Conservation (phyloP, 1,139 yeast genomes). For the Candida sanyaensis region DNA sequence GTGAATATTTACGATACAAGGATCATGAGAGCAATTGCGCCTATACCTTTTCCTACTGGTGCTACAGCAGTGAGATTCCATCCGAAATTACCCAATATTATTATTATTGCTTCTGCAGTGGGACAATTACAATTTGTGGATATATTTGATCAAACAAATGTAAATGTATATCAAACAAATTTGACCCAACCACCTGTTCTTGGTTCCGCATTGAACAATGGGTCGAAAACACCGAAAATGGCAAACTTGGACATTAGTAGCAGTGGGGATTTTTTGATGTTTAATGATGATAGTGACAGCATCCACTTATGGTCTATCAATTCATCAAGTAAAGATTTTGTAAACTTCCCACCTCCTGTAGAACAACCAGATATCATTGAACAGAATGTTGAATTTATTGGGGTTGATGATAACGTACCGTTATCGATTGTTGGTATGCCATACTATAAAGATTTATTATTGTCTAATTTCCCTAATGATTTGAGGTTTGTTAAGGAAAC, state of each 20-base stretch:
- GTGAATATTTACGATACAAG: conserved; percentile 83
- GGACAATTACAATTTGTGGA: conserved; percentile 91
- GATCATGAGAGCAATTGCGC: conserved; percentile 71
- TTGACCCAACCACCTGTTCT: conserved; percentile 34
- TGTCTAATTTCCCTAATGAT: conserved; percentile 79
- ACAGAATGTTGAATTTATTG: conserved; percentile 25
- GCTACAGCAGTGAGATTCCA: conserved; percentile 84
- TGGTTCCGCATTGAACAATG: conserved; percentile 9
- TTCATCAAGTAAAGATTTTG: conserved; percentile 40
- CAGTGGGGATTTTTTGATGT: conserved; percentile 77
- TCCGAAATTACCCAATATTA: conserved; percentile 81
- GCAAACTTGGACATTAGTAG: conserved; percentile 67
- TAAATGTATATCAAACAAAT: conserved; percentile 63
- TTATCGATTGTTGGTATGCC: conserved; percentile 83
- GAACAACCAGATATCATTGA: conserved; percentile 50
- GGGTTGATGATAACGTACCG: conserved; percentile 51
- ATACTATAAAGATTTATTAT: conserved; percentile 71
- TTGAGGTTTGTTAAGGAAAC: conserved; percentile 56
- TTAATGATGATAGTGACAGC: conserved; percentile 65
- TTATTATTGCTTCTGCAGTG: conserved; percentile 68
- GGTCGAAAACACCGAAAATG: conserved; percentile 32
- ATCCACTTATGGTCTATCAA: conserved; percentile 75
- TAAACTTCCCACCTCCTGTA: conserved; percentile 48
- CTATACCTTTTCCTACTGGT: conserved; percentile 88
- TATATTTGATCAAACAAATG: conserved; percentile 71